Base-by-base conservation (phyloP, 75 land plant genomes). In the Chamaecyparis obtusa region DNA sequence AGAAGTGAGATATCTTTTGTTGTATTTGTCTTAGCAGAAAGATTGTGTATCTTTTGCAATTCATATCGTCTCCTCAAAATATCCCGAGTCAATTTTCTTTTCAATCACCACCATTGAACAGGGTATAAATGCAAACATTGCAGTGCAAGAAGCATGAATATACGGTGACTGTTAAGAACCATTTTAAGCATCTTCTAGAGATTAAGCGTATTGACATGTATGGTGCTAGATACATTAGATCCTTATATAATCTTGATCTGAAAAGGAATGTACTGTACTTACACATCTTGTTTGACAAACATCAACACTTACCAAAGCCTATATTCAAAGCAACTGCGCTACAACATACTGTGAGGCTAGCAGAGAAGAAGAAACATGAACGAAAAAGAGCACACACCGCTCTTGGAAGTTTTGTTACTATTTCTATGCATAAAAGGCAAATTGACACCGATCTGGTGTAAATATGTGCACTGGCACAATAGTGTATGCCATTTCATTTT, bases 311-410 rank as follows among this genome's bases (percentile, higher is more conserved):
- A 82, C 98, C 99, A 0, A 94, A 93, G 90, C 91, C 99, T 57
- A 90, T 98, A 88, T 96, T 89, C 90, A 98, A 95, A 90, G 99
- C 98, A 16, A 84, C 88, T 49, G 49, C 89, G 4, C 86, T 98
- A 41, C 91, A 96, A 75, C 95, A 93, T 39, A 91, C 95, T 2
- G 90, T 96, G 83, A 83, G 30, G 44, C 94, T 92, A 44, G 95
- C 98, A 49, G 94, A 92, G 13, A 94, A 89, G 85, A 95, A 87
- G 87, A 93, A 93, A 85, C 93, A 91, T 67, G 92, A 90, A 43
- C 93, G 97, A 89, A 94, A 94, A 79, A 89, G 94, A 85, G 97
- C 96, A 44, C 99, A 98, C 86, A 96, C 96, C 88, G 93, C 97
- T 37, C 98, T 98, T 48, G 99, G 97, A 78, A 88, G 92, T 64